phyloP scores from a whole-genome alignment of 2,329 filamentous ascomycete species.

The Ilyonectria robusta region DNA sequence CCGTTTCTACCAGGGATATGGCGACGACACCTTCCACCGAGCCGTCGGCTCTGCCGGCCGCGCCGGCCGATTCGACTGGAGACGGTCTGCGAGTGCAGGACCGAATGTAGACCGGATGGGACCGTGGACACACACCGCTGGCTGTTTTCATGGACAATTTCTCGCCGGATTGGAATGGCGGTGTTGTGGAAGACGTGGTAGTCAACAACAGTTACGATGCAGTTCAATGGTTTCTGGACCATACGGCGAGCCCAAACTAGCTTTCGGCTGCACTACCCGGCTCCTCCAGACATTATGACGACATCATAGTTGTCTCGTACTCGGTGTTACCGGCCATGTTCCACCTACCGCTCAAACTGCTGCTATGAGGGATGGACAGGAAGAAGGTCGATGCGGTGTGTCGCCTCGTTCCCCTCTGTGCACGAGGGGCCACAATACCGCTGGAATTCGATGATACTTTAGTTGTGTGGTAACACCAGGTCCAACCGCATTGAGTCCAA shows the following conservation, averaged over 20 bases:
- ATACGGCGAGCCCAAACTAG: not conserved
- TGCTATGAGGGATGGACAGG: not conserved
- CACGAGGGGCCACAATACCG: not conserved
- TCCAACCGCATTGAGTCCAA: not conserved
- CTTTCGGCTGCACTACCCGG: not conserved
- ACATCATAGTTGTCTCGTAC: not conserved
- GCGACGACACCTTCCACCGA: not conserved
- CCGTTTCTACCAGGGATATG: constrained; percentile 1
- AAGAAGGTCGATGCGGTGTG: not conserved
- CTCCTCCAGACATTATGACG: not conserved
- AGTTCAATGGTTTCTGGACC: not conserved
- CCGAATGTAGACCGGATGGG: not conserved
- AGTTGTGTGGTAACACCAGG: not conserved
- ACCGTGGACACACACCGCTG: not conserved
- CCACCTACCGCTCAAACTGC: not conserved
- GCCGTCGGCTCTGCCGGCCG: not conserved
- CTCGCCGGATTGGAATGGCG: not conserved
- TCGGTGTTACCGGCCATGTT: not conserved
- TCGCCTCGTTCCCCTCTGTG: not conserved
- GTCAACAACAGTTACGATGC: not conserved
- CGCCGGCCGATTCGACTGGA: not conserved
- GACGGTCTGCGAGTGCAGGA: no score
- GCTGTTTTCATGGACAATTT: constrained; percentile 17
- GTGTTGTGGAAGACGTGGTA: not conserved
- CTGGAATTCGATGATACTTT: not conserved